Conservation (phyloP, 2,329 filamentous ascomycete genomes). For the Cladosporium austrohemisphaericum region DNA sequence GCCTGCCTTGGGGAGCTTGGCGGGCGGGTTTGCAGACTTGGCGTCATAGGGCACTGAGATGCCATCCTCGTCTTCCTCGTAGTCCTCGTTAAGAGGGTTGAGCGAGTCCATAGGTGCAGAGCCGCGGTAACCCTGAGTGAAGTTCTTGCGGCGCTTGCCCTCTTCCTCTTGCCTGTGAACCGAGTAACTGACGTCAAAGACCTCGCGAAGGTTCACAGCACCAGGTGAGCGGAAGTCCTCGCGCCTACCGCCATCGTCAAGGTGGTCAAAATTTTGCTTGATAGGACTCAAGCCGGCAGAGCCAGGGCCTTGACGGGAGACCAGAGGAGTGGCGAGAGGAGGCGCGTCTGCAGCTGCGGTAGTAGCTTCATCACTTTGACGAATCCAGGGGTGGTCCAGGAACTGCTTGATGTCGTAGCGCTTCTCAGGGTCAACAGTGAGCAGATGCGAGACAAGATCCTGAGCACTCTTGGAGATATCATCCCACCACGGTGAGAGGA, state of each 20-base stretch:
- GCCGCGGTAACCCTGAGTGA: slow-evolving; percentile 65
- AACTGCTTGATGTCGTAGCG: slow-evolving; percentile 92
- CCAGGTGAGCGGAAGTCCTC: slow-evolving; percentile 94
- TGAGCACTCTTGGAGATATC: slow-evolving; percentile 94
- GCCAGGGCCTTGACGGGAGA: slow-evolving; percentile 52
- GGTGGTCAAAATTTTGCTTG: slow-evolving; percentile 49
- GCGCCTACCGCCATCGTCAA: slow-evolving; percentile 54
- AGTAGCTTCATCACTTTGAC: slow-evolving; percentile 64
- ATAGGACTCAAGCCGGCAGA: slow-evolving; percentile 37
- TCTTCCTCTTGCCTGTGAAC: slow-evolving; percentile 97
- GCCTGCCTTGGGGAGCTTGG: slow-evolving; percentile 64
- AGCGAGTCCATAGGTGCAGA: slow-evolving; percentile 62
- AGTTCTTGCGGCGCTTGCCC: slow-evolving; percentile 82
- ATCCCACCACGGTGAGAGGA: slow-evolving; percentile 98
- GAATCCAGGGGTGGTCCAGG: slow-evolving; percentile 91
- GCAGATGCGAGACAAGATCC: slow-evolving; percentile 85
- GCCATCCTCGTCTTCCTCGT: slow-evolving; percentile 61
- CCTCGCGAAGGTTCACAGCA: slow-evolving; percentile 90
- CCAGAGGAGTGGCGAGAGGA: slow-evolving; percentile 64
- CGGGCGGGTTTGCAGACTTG: slow-evolving; percentile 47
- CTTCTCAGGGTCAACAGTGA: slow-evolving; percentile 93
- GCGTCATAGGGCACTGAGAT: slow-evolving; percentile 50
- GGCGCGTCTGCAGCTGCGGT: slow-evolving; percentile 65
- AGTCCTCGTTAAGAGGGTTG: slow-evolving; percentile 62
- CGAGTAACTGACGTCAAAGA: slow-evolving; percentile 97